Percentiles rank a stretch among this genome's conserved stretches.
Conservation (phyloP, 106 monocot species). For the Acanthochlamys bracteata region DNA sequence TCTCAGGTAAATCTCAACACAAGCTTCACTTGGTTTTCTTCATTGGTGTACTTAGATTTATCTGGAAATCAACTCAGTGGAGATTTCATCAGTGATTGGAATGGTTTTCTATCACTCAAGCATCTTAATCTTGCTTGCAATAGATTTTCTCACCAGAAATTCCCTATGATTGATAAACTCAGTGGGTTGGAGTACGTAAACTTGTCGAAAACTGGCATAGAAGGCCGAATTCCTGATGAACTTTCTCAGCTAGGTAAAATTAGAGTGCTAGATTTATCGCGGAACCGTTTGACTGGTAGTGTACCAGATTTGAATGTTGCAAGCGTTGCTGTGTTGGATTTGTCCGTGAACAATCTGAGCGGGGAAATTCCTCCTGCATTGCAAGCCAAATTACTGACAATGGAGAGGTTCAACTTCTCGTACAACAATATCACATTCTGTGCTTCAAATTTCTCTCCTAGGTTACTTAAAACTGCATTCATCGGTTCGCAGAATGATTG, state of each 20-base stretch:
- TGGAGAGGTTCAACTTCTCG: conserved; percentile 68
- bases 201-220: conserved; percentile 45
- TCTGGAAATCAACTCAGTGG: conserved; percentile 55
- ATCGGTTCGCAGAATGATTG: conserved; percentile 48
- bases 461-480: conserved; percentile 37
- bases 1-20: conserved; percentile 32
- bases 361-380: conserved; percentile 51
- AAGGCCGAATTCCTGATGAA: conserved; percentile 37
- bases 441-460: conserved; percentile 23
- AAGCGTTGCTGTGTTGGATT: conserved; percentile 37
- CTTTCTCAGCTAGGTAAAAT: conserved; percentile 41
- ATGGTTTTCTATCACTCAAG: conserved; percentile 27
- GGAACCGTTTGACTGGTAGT: conserved; percentile 47
- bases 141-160: conserved; percentile 43
- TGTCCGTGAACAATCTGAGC: conserved; percentile 68
- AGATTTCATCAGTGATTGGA: conserved; percentile 24
- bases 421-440: conserved; percentile 80
- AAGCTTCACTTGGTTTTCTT: conserved; percentile 28
- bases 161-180: conserved; percentile 26
- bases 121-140: conserved; percentile 77
- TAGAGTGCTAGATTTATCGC: conserved; percentile 52
- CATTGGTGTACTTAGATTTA: conserved; percentile 53
- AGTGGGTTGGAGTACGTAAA: conserved; percentile 55
- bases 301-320: conserved; percentile 37
- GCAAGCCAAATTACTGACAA: conserved; percentile 25